Conservation (phyloP, 2,329 filamentous ascomycete genomes). For the Talaromyces sp. region DNA sequence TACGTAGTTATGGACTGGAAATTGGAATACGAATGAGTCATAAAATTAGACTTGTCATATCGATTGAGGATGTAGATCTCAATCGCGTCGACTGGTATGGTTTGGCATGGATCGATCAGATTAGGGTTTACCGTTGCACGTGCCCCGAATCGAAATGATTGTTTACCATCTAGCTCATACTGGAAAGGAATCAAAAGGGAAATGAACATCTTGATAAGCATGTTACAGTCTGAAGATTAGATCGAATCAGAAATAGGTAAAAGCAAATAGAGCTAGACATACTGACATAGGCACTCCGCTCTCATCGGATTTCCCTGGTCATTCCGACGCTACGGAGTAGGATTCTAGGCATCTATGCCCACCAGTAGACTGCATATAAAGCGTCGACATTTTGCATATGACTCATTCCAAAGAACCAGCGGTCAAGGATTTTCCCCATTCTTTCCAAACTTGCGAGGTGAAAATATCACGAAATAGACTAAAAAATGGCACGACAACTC, state of each 20-base stretch:
- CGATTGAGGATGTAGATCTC: not conserved
- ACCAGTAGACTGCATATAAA: not conserved
- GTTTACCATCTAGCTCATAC: not conserved
- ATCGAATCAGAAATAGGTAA: not conserved
- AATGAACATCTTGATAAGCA: not conserved
- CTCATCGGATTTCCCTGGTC: not conserved
- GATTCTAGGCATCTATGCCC: not conserved
- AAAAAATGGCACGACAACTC: conserved; percentile 22
- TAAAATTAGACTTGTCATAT: not conserved
- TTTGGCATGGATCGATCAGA: not conserved
- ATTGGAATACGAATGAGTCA: not conserved
- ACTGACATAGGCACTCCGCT: not conserved
- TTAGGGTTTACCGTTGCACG: conserved; percentile 18
- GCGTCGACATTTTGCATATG: not conserved
- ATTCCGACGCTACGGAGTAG: not conserved
- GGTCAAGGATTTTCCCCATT: not conserved
- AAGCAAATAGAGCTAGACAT: not conserved
- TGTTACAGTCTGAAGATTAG: not conserved
- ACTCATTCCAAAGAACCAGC: not conserved
- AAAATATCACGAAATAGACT: not conserved
- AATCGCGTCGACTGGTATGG: not conserved
- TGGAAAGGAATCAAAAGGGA: not conserved
- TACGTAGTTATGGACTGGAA: not conserved
- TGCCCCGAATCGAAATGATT: not conserved
- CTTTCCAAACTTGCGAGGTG: no score